phyloP scores from a whole-genome alignment of 1,284 basidiomycete genomes.

The Boletus sp. region DNA sequence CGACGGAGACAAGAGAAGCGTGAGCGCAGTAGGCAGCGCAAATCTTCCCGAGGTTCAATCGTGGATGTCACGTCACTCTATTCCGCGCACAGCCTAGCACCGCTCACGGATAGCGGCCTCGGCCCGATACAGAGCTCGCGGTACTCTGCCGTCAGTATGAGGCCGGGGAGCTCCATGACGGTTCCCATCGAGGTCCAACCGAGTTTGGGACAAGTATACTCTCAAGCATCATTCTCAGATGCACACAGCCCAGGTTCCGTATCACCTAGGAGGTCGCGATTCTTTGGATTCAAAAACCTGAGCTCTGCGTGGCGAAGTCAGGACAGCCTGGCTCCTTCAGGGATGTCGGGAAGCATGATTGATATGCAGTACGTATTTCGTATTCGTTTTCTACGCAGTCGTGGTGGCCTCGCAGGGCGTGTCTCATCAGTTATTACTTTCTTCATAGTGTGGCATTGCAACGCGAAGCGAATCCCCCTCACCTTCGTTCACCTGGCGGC shows the following conservation, averaged over 20 bases:
- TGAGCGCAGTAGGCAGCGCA: slow-evolving; percentile 56
- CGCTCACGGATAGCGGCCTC: slow-evolving; percentile 56
- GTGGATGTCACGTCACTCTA: slow-evolving; percentile 69
- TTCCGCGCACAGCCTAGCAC: slow-evolving; percentile 55
- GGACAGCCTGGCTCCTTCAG: slow-evolving; percentile 73
- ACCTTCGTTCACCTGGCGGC: slow-evolving; percentile 42
- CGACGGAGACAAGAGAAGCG: slow-evolving; percentile 61
- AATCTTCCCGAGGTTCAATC: slow-evolving; percentile 62
- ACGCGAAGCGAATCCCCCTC: slow-evolving; percentile 50
- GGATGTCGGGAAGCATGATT: slow-evolving; percentile 81
- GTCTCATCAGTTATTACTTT: slow-evolving; percentile 13
- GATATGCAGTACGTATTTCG: slow-evolving; percentile 82
- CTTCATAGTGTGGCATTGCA: slow-evolving; percentile 64
- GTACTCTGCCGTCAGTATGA: slow-evolving; percentile 55
- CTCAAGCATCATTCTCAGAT: slow-evolving; percentile 75
- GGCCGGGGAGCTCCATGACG: slow-evolving; percentile 65
- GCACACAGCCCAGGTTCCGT: slow-evolving; percentile 64
- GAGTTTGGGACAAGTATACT: slow-evolving; percentile 57
- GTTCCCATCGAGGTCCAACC: slow-evolving; percentile 55
- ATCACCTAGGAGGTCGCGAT: slow-evolving; percentile 68
- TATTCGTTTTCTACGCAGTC: slow-evolving; percentile 4
- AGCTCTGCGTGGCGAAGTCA: slow-evolving; percentile 73
- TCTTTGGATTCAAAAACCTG: slow-evolving; percentile 79
- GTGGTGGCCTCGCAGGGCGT: not conserved
- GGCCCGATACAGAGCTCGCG: slow-evolving; percentile 52